Conservation (phyloP, 192 early-diverging fungal genomes). For the Pilobolus umbonatus region DNA sequence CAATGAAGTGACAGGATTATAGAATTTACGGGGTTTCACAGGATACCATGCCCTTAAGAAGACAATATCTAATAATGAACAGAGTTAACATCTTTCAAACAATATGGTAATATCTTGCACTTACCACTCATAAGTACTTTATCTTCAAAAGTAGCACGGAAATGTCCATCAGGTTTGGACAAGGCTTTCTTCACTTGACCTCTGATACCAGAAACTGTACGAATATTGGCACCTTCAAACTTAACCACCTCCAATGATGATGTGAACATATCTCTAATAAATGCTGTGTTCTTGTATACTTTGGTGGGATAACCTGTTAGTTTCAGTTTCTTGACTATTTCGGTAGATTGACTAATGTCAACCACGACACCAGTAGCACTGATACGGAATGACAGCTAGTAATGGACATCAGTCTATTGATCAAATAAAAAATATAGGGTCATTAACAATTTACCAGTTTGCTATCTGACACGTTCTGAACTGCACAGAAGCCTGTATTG, state of each 20-base stretch:
- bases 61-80: conserved; percentile 74
- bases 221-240: conserved; percentile 93
- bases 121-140: conserved; percentile 88
- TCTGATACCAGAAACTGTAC: conserved; percentile 95
- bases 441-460: conserved; percentile 35
- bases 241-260: conserved; percentile 94
- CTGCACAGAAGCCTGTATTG: conserved; percentile 94
- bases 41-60: conserved; percentile 97
- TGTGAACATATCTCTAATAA: conserved; percentile 98
- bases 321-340: conserved; percentile 99
- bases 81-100: background rate
- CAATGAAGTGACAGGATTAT: conserved; percentile 96
- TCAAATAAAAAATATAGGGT: background rate
- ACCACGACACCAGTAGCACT: conserved; percentile 93
- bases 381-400: conserved; percentile 74
- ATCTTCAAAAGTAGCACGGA: conserved; percentile 98
- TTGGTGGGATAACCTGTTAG: conserved; percentile 92
- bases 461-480: conserved; percentile 66
- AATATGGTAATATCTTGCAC: conserved; percentile 1
- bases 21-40: conserved; percentile 91
- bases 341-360: conserved; percentile 88
- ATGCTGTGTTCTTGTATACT: conserved; percentile 96
- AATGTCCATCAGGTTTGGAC: conserved; percentile 78
- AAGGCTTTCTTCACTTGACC: conserved; percentile 96
- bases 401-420: background rate